Evolutionary conservation across 2,329 filamentous ascomycete genomes (phyloP), one percentile per base, ranked within the genome.

Genomic region (Colletotrichum abscissum): DNA sequence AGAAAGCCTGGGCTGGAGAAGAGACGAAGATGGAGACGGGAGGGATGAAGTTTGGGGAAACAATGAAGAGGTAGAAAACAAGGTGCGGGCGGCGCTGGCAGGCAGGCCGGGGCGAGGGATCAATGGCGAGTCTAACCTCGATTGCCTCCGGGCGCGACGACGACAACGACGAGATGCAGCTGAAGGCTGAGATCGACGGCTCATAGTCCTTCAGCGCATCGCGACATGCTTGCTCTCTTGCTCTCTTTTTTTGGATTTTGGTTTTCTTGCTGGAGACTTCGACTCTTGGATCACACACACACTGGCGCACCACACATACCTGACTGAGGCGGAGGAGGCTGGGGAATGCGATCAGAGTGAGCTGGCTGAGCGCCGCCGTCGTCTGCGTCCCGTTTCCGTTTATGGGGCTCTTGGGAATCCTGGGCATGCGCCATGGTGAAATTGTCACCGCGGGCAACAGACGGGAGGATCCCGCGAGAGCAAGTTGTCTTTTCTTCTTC

Each of bases 331-430:
- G 81, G 83, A 74, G 82, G 82, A 78, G 83, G 85, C 78, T 86
- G 86, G 74, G 83, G 84, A 74, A 84, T 84, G 74, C 82, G 82
- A 76, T 83, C 82, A 74, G 80, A 75, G 72, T 82, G 82, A 60
- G 77, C 76, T 75, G 78, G 77, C 76, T 84, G 84, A 72, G 77
- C 79, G 76, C 82, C 82, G 75, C 77, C 81, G 78, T 88, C 86
- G 76, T 87, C 85, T 70, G 81, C 77, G 74, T 86, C 85, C 76
- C 86, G 85, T 78, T 87, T 88, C 75, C 86, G 84, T 81, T 88
- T 88, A 79, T 84, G 82, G 75, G 82, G 79, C 68, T 86, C 84
- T 67, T 79, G 75, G 46, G 72, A 66, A 38, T 84, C 84, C 74
- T 81, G 78, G 77, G 79, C 81, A 79, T 85, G 84, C 76, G 84